Percentiles rank a stretch among this genome's conserved stretches.
phyloP scores from a whole-genome alignment of 257 asterid species.

The Forsythia suspensa region DNA sequence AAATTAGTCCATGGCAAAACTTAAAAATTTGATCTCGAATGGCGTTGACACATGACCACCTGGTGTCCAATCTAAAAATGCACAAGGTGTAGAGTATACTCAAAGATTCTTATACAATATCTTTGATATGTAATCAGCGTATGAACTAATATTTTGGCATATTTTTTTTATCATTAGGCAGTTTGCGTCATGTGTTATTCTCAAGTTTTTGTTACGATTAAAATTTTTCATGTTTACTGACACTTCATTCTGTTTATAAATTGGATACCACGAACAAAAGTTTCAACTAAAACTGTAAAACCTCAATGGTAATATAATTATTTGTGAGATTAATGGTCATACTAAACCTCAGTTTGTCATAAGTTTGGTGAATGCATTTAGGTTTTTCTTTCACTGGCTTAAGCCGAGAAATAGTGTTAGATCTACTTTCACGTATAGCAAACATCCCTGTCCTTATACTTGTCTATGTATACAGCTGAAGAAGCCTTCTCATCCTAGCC shows the following conservation, averaged over 20 bases:
- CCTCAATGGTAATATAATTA: background rate
- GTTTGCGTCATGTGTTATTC: background rate
- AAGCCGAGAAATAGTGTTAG: slow-evolving; percentile 4
- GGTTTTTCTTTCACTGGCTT: slow-evolving; percentile 3
- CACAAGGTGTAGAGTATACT: background rate
- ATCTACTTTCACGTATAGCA: background rate
- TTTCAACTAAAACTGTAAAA: slow-evolving; percentile 2
- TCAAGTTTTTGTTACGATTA: background rate
- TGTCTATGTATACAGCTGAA: slow-evolving; percentile 53
- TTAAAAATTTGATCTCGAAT: background rate
- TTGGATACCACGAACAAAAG: background rate
- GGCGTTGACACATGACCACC: background rate
- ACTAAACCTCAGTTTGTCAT: background rate
- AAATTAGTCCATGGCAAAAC: background rate
- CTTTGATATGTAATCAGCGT: too few species aligned
- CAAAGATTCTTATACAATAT: background rate
- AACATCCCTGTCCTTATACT: slow-evolving; percentile 16
- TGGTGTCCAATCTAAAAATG: background rate
- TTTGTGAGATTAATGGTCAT: slow-evolving; percentile 11
- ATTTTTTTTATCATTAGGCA: background rate
- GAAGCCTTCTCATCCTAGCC: slow-evolving; percentile 83
- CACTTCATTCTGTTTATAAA: background rate
- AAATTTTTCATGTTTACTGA: background rate
- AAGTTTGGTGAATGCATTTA: slow-evolving; percentile 1
- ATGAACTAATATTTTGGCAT: background rate